A percentile compares a stretch with the other conserved stretches of the same genome.
Evolutionary conservation across 2,329 filamentous ascomycete genomes (phyloP).

Genomic region (Raffaelea arxii): DNA sequence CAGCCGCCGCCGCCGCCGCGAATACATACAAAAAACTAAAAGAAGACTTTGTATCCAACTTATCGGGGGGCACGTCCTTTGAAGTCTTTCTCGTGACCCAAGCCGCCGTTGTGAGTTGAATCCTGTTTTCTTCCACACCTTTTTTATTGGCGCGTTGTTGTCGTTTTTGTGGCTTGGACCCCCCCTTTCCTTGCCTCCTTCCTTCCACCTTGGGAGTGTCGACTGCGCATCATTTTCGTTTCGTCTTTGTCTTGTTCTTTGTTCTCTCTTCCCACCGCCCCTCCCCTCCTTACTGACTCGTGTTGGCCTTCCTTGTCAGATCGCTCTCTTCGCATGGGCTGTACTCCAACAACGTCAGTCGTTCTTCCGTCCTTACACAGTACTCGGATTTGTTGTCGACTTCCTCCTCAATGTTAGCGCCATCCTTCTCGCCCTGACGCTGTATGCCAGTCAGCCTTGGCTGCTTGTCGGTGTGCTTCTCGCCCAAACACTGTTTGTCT

Average conservation of each 20-base stretch:
- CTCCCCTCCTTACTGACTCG: not conserved
- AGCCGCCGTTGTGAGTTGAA: conserved; percentile 64
- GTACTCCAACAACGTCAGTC: conserved; percentile 73
- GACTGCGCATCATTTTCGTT: not conserved
- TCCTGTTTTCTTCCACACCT: conserved; percentile 2
- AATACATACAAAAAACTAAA: conserved; percentile 80
- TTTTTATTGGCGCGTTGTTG: not conserved
- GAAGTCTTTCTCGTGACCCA: conserved; percentile 85
- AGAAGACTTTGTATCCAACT: conserved; percentile 89
- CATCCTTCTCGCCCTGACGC: conserved; percentile 74
- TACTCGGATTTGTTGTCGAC: conserved; percentile 62
- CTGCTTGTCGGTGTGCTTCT: conserved; percentile 67
- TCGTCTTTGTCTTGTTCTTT: not conserved
- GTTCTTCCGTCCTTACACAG: conserved; percentile 70
- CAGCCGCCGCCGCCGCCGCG: conserved; percentile 17
- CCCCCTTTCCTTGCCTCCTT: not conserved
- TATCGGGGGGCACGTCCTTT: conserved; percentile 69
- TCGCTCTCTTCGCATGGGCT: conserved; percentile 79
- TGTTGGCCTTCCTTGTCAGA: conserved; percentile 36
- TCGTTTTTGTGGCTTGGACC: not conserved
- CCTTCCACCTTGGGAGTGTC: no score
- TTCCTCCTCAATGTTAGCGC: conserved; percentile 79
- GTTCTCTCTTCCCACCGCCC: not conserved
- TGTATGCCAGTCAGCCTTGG: conserved; percentile 68
- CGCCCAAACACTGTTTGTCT: conserved; percentile 57